phyloP scores from a whole-genome alignment of 2,329 filamentous ascomycete genomes.

The Dactylellina haptotyla region DNA sequence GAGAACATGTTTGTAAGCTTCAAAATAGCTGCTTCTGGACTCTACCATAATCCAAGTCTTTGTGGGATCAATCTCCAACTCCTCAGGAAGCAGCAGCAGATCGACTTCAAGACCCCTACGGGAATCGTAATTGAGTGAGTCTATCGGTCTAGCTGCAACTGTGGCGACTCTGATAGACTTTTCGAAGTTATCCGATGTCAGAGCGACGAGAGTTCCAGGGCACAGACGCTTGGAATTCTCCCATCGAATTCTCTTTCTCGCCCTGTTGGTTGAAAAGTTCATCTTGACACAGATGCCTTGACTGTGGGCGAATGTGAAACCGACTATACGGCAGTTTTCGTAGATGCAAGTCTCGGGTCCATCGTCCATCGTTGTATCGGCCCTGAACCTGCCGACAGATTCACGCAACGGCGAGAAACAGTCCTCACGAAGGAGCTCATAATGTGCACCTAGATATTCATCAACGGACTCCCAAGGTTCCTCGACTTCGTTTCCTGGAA shows the following conservation, averaged over 20 bases:
- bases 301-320: conserved; percentile 69
- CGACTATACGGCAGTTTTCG: conserved; percentile 70
- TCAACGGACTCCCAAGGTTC: conserved; percentile 71
- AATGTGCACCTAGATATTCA: conserved; percentile 77
- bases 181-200: conserved; percentile 72
- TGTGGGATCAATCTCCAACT: conserved; percentile 75
- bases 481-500: conserved; percentile 68
- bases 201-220: conserved; percentile 67
- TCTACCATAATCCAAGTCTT: conserved; percentile 82
- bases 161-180: conserved; percentile 75
- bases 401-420: conserved; percentile 74
- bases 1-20: conserved; percentile 78
- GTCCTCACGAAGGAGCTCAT: conserved; percentile 79
- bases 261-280: conserved; percentile 74
- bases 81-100: conserved; percentile 71
- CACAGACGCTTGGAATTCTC: conserved; percentile 67
- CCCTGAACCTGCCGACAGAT: conserved; percentile 70
- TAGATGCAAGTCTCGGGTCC: conserved; percentile 72
- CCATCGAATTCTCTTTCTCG: conserved; percentile 75
- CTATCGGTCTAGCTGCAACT: conserved; percentile 75
- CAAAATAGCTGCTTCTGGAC: conserved; percentile 77
- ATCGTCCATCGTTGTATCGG: conserved; percentile 69
- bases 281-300: conserved; percentile 63
- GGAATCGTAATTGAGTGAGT: conserved; percentile 72
- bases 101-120: conserved; percentile 72